A percentile compares a stretch with the other conserved stretches of the same genome.
Evolutionary conservation across 495 filamentous ascomycete genomes (phyloP).

Genomic region (Tuber calosporum): DNA sequence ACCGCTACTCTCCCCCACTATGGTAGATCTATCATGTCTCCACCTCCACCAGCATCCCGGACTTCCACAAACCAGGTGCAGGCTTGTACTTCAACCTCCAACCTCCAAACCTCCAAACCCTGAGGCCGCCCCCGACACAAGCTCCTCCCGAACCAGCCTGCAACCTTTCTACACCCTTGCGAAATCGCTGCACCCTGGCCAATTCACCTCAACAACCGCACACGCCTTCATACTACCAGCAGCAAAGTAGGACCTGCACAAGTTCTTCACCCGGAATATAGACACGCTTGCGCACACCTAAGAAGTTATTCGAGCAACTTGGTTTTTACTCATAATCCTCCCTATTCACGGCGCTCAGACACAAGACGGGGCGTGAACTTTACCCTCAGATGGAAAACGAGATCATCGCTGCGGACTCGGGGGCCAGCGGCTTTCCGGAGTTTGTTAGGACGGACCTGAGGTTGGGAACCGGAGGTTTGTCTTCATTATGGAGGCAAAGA

Average conservation of each 20-base stretch:
- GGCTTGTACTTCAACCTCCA: not conserved
- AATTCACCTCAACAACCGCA: no score
- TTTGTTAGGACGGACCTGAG: slow-evolving; percentile 17
- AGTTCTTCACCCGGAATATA: no score
- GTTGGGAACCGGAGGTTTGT: no score
- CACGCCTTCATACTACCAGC: no score
- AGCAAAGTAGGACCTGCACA: no score
- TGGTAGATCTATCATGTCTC: not conserved
- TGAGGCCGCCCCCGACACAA: not conserved
- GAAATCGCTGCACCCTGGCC: no score
- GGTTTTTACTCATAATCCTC: slow-evolving; percentile 7
- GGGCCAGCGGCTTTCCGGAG: slow-evolving; percentile 5
- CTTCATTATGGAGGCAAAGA: no score
- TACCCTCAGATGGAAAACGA: slow-evolving; percentile 5
- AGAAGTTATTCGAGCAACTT: slow-evolving; percentile 9
- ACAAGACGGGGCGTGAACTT: slow-evolving; percentile 12
- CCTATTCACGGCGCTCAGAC: slow-evolving; percentile 10
- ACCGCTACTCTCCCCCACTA: not conserved
- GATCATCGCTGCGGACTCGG: slow-evolving; percentile 4
- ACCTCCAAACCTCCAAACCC: not conserved
- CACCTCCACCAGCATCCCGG: not conserved
- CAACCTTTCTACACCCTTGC: no score
- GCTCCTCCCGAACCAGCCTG: no score
- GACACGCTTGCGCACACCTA: no score
- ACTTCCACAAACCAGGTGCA: no score